Percentiles rank a stretch among this genome's conserved stretches.
phyloP scores from a whole-genome alignment of 768 basidiomycete genomes.

The Lactifluus volemus region DNA sequence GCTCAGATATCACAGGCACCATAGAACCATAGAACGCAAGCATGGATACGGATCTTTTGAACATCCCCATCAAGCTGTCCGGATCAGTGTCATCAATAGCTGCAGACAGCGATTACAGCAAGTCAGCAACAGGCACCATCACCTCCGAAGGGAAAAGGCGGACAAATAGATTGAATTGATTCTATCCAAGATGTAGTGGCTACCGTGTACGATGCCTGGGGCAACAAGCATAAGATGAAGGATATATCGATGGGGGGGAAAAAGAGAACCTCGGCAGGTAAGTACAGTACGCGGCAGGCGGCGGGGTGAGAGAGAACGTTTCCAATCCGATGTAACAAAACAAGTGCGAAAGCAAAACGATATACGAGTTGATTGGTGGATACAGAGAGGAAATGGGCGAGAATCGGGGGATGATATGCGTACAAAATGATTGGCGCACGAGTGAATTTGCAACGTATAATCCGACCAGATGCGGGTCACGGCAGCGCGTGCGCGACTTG shows the following conservation, averaged over 20 bases:
- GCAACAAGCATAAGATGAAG: neutral
- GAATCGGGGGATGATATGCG: neutral
- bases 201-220: neutral
- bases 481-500: too few relatives aligned
- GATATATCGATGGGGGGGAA: neutral
- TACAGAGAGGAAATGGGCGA: neutral
- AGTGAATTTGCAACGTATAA: neutral
- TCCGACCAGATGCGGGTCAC: neutral
- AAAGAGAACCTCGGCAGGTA: neutral
- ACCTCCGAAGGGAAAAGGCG: neutral
- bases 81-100: neutral
- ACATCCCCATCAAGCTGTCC: too few relatives aligned
- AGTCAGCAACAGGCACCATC: neutral
- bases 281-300: neutral
- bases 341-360: conserved; percentile 17
- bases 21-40: too few relatives aligned
- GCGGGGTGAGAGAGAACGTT: neutral
- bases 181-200: conserved; percentile 1
- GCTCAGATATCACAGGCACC: too few relatives aligned
- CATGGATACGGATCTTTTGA: too few relatives aligned
- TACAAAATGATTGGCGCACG: neutral
- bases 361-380: neutral
- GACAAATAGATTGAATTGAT: neutral
- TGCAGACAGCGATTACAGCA: neutral
- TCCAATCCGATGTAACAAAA: conserved; percentile 12